Base-by-base conservation (phyloP, 2,329 filamentous ascomycete species). In the Clonostachys chloroleuca region DNA sequence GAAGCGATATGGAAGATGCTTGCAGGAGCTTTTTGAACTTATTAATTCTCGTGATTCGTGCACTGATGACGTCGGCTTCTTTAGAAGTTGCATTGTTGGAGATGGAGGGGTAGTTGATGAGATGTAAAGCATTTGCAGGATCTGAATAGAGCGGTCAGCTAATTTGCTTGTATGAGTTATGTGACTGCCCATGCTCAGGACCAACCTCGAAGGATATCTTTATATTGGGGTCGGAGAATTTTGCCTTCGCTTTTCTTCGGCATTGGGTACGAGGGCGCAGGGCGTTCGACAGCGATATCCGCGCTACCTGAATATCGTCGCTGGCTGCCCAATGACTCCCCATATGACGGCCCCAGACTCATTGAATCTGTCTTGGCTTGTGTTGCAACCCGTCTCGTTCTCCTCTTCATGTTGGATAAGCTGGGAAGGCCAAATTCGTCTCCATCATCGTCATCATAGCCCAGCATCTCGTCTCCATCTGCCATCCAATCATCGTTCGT, bases 11-110 rank as follows among this genome's bases (percentile, higher is more conserved):
- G 2, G 89, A 91, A 39, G 89, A 96, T 18, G 92, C 83, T 69
- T 99, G 94, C 7, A 99, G 75, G 45, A 99, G 89, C 58, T 87
- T 87, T 68, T 99, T 99, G 72, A 99, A 99, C 63, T 97, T 97
- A 70, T 99, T 96, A 64, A 99, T 99, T 52, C 94, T 85, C 7
- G 89, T 87, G 57, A 96, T 94, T 50, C 90, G 84, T 41, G 92
- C 87, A 48, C 88, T 92, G 61, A 95, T 85, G 12, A 85, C 86
- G 61, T 97, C 92, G 16, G 86, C 75, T 61, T 96, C 90, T 63
- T 95, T 97, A 2, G 85, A 78, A 1, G 84, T 80, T 3, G 92
- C 89, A 60, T 87, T 86, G 24, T 78, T 69, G 12, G 89, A 83
- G 42, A 88, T 75, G 1, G 88, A 72, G 6, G 91, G 84, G 66